These are phyloP conservation scores for Taiwanofungus camphoratus DNA, from an alignment of 1,284 basidiomycete species.

Conservation along the genomic window DNA sequence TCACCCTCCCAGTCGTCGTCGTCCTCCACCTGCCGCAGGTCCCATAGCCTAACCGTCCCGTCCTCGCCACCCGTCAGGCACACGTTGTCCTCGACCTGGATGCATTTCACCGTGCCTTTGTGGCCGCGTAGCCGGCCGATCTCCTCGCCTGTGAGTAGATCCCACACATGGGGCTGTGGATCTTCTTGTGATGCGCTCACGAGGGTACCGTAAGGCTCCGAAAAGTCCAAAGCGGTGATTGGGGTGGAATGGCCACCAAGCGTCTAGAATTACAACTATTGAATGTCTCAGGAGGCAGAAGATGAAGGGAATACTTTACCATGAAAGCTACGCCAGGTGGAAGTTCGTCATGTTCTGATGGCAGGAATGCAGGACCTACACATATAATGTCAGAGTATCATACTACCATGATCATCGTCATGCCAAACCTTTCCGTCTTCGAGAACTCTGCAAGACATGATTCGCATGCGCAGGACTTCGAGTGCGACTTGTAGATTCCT, in stretches of 20 bases:
- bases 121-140: slow-evolving; percentile 81
- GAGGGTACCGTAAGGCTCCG: slow-evolving; percentile 92
- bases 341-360: slow-evolving; percentile 95
- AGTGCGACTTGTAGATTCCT: slow-evolving; percentile 41
- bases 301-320: slow-evolving; percentile 53
- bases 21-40: slow-evolving; percentile 74
- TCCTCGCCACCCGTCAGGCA: slow-evolving; percentile 92
- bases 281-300: slow-evolving; percentile 2
- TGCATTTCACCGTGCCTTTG: slow-evolving; percentile 74
- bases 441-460: slow-evolving; percentile 55
- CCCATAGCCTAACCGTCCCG: slow-evolving; percentile 83
- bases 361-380: slow-evolving; percentile 87
- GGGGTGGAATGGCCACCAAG: slow-evolving; percentile 77
- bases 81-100: slow-evolving; percentile 91
- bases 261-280: slow-evolving; percentile 44
- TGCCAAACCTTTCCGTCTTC: slow-evolving; percentile 65
- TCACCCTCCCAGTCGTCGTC: slow-evolving; percentile 63
- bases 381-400: slow-evolving; percentile 13
- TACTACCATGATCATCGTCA: background rate
- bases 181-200: slow-evolving; percentile 85
- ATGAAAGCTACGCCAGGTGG: slow-evolving; percentile 96
- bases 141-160: slow-evolving; percentile 76
- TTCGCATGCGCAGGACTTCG: slow-evolving; percentile 32
- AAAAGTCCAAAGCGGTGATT: slow-evolving; percentile 89
- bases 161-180: slow-evolving; percentile 81